These are phyloP conservation scores for Venturia nashicola DNA, from an alignment of 2,329 filamentous ascomycete genomes.

Conservation along the genomic window DNA sequence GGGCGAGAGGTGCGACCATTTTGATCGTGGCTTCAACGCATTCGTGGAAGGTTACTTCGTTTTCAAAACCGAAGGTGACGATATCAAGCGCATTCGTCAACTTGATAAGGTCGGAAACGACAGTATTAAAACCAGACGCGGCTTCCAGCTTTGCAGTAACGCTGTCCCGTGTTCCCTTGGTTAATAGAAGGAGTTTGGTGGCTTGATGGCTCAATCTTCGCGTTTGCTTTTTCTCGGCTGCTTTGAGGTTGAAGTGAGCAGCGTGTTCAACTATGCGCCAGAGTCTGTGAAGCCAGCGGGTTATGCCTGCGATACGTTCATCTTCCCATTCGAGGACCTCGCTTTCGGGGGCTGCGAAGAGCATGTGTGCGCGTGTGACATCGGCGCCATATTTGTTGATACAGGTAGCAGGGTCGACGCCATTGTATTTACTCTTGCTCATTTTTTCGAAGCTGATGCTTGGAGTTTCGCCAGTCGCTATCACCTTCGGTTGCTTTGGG, in stretches of 20 bases:
- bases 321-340: conserved; percentile 86
- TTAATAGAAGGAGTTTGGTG: conserved; percentile 31
- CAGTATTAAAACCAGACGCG: conserved; percentile 69
- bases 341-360: conserved; percentile 76
- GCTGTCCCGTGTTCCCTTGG: conserved; percentile 54
- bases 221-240: conserved; percentile 6
- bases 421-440: conserved; percentile 92
- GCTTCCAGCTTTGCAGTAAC: conserved; percentile 57
- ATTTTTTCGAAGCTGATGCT: conserved; percentile 73
- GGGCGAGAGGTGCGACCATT: conserved; percentile 68
- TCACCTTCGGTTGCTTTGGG: conserved; percentile 46
- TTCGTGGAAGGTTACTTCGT: neutral
- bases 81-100: conserved; percentile 51
- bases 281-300: conserved; percentile 65
- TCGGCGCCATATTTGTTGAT: conserved; percentile 70
- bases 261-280: conserved; percentile 39
- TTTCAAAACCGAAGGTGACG: neutral
- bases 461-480: conserved; percentile 45
- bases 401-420: conserved; percentile 65
- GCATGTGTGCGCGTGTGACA: conserved; percentile 71
- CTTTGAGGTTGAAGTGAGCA: neutral
- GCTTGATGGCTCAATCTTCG: conserved; percentile 15
- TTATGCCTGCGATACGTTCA: conserved; percentile 66
- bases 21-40: conserved; percentile 38
- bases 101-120: conserved; percentile 71